Percentiles rank a stretch among this genome's conserved stretches.
Evolutionary conservation across 192 early-diverging fungal genomes (phyloP).

Genomic region (Coemansia sp.): DNA sequence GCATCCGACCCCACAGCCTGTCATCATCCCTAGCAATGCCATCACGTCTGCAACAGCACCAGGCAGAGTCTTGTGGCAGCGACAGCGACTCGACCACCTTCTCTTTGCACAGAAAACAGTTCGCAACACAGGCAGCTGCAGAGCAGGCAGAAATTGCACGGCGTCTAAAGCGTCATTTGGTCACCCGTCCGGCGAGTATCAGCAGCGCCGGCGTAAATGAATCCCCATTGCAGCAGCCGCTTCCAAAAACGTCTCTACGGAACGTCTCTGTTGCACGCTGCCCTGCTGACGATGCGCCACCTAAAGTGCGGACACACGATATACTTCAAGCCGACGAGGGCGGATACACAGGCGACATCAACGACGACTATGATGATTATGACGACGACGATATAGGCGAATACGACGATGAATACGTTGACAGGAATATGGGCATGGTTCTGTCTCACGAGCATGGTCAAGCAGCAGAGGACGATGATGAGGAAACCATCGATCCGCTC

Average conservation of each 20-base stretch:
- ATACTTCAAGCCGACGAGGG: conserved; percentile 24
- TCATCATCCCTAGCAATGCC: conserved; percentile 2
- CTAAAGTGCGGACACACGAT: background rate
- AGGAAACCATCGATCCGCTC: conserved; percentile 43
- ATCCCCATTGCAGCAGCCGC: background rate
- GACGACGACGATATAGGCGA: conserved; percentile 20
- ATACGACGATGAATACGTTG: too few species aligned
- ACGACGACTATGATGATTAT: conserved; percentile 37
- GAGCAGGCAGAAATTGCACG: conserved; percentile 60
- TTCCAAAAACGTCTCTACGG: background rate
- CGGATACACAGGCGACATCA: conserved; percentile 45
- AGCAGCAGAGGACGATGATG: conserved; percentile 11
- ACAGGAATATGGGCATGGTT: conserved; percentile 20
- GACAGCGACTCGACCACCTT: conserved; percentile 29
- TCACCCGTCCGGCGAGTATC: conserved; percentile 56
- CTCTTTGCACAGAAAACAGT: conserved; percentile 9
- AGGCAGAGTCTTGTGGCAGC: conserved; percentile 4
- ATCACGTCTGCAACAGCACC: background rate
- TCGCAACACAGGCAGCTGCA: conserved; percentile 11
- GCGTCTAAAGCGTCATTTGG: conserved; percentile 69
- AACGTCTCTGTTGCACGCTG: background rate
- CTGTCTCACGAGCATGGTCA: conserved; percentile 38
- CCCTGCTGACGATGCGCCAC: background rate
- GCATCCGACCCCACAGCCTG: conserved; percentile 2
- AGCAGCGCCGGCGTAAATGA: conserved; percentile 10